Percentiles rank a stretch among this genome's conserved stretches.
Conservation (phyloP, 345 rosid species). For the Crucihimalaya himalaica region DNA sequence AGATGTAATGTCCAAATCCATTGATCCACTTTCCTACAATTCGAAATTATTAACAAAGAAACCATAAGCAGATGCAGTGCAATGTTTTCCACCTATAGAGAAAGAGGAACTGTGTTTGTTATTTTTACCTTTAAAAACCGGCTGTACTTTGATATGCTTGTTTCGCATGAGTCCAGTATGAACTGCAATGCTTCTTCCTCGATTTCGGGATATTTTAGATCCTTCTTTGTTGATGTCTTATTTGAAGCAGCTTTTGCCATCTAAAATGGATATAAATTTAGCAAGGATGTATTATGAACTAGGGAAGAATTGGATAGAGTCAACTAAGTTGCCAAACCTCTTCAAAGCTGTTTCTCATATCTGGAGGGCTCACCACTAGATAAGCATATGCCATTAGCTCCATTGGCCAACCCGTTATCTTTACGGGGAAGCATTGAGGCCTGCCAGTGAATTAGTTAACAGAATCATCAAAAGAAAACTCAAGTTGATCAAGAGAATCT, state of each 20-base stretch:
- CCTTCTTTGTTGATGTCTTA: slow-evolving; percentile 57
- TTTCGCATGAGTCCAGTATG: slow-evolving; percentile 74
- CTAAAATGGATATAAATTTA: slow-evolving; percentile 45
- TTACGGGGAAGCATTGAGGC: slow-evolving; percentile 78
- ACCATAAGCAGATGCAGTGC: slow-evolving; percentile 57
- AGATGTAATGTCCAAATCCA: slow-evolving; percentile 95
- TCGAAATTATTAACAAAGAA: slow-evolving; percentile 2
- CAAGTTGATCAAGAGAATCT: not conserved
- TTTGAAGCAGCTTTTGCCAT: slow-evolving; percentile 94
- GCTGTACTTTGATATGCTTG: slow-evolving; percentile 85
- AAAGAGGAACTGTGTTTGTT: not conserved
- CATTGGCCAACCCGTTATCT: slow-evolving; percentile 89
- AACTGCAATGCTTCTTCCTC: slow-evolving; percentile 81
- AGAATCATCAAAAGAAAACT: not conserved
- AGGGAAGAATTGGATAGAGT: not conserved
- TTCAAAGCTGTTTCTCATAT: slow-evolving; percentile 70
- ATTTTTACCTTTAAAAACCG: slow-evolving; percentile 73
- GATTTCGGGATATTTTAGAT: slow-evolving; percentile 62
- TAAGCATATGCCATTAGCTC: slow-evolving; percentile 91
- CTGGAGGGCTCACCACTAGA: slow-evolving; percentile 83
- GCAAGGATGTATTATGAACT: slow-evolving; percentile 4
- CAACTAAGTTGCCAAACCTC: slow-evolving; percentile 56
- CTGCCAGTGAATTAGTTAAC: slow-evolving; percentile 43
- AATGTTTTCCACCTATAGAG: not conserved
- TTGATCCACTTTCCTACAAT: slow-evolving; percentile 79